These are phyloP conservation scores for Hyaloscypha bicolor DNA, from an alignment of 495 filamentous ascomycete species.

Conservation along the genomic window DNA sequence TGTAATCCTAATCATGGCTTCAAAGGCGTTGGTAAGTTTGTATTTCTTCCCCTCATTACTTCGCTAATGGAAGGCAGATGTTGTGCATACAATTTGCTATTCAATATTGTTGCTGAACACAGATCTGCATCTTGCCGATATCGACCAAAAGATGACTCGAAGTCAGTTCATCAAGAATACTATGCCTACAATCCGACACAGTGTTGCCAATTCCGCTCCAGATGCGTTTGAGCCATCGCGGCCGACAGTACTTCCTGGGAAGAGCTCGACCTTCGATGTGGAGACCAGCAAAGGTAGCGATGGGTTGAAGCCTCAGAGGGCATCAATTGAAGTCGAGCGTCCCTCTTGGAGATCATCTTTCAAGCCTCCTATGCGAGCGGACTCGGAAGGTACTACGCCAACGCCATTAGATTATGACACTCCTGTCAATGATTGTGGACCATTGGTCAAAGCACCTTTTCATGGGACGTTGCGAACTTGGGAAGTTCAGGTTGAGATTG, in stretches of 20 bases:
- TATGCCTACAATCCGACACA: constrained; percentile 81
- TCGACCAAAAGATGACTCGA: constrained; percentile 94
- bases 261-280: constrained; percentile 33
- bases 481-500: constrained; percentile 86
- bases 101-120: constrained; percentile 95
- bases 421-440: constrained; percentile 48
- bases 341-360: constrained; percentile 34
- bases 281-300: constrained; percentile 20
- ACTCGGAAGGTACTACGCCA: constrained; percentile 36
- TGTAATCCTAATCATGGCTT: constrained; percentile 96
- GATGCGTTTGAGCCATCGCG: constrained; percentile 57
- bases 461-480: constrained; percentile 76
- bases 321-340: constrained; percentile 47
- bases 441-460: constrained; percentile 81
- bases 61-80: constrained; percentile 56
- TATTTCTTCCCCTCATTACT: neutral
- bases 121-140: constrained; percentile 92
- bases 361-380: constrained; percentile 41
- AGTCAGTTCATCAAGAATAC: constrained; percentile 96
- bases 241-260: constrained; percentile 45
- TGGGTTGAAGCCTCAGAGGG: constrained; percentile 35
- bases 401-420: constrained; percentile 33
- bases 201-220: constrained; percentile 68
- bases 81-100: constrained; percentile 97
- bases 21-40: constrained; percentile 73